These are phyloP conservation scores for Morella rubra DNA, from an alignment of 306 rosid genomes.

Conservation along the genomic window DNA sequence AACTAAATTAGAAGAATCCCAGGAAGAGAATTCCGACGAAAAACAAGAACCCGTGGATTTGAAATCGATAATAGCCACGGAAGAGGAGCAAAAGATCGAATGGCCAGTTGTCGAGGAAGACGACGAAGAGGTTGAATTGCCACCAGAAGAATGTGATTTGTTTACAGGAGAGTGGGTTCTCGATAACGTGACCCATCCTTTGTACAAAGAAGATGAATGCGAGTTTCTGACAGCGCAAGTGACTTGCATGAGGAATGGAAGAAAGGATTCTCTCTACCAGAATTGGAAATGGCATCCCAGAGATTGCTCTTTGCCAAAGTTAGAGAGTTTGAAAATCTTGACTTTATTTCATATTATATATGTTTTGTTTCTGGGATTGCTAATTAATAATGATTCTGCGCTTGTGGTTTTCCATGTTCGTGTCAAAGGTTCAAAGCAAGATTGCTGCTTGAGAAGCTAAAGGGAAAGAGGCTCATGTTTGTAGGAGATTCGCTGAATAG, in stretches of 20 bases:
- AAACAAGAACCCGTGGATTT: slow-evolving; percentile 38
- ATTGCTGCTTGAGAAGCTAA: slow-evolving; percentile 75
- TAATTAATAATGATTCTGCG: background rate
- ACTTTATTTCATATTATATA: background rate
- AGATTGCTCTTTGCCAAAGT: slow-evolving; percentile 90
- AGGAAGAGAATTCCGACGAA: slow-evolving; percentile 40
- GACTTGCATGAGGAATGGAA: slow-evolving; percentile 88
- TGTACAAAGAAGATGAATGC: slow-evolving; percentile 88
- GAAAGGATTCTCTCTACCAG: slow-evolving; percentile 74
- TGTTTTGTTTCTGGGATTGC: background rate
- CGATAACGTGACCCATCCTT: slow-evolving; percentile 68
- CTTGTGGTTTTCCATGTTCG: background rate
- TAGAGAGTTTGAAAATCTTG: background rate
- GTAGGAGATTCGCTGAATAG: slow-evolving; percentile 96
- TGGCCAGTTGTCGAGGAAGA: slow-evolving; percentile 32
- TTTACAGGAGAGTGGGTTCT: slow-evolving; percentile 81
- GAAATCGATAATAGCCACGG: slow-evolving; percentile 24
- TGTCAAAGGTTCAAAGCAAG: slow-evolving; percentile 72
- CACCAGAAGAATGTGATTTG: slow-evolving; percentile 87
- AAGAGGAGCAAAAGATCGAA: slow-evolving; percentile 44
- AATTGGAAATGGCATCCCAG: slow-evolving; percentile 97
- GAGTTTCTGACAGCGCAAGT: slow-evolving; percentile 82
- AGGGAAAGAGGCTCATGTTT: slow-evolving; percentile 96
- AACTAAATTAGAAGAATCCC: slow-evolving; percentile 40
- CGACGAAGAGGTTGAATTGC: slow-evolving; percentile 56